Evolutionary conservation across 805 yeast species (phyloP), one percentile per base, ranked within the genome.

Genomic region (Helenozyma baotianmanensis): DNA sequence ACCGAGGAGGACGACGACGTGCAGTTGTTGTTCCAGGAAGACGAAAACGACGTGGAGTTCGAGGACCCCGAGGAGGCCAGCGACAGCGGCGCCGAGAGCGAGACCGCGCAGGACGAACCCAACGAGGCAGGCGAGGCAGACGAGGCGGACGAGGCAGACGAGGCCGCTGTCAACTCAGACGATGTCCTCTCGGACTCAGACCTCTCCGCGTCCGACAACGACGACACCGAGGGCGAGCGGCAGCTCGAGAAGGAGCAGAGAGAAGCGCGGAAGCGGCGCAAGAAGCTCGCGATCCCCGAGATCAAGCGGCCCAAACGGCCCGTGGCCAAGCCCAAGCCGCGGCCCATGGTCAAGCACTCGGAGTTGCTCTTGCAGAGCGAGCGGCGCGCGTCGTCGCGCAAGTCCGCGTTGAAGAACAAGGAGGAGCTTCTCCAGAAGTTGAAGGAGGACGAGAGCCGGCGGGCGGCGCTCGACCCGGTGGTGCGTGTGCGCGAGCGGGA

Each of bases 1-100:
- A 54, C 60, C 5, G 87, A 85, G 26, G 95, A 83, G 26, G 94
- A 85, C 41, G 88, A 82, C 45, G 78, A 81, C 32, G 82, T 85
- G 23, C 76, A 79, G 48, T 60, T 83, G 29, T 56, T 84, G 42
- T 83, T 83, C 47, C 80, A 76, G 40, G 92, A 64, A 45, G 70
- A 61, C 30, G 70, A 50, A 9, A 56, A 51, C 29, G 60, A 55
- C 26, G 51, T 35, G 15, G 59, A 53, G 35, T 54, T 54, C 31
- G 54, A 43, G 32, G 49, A 51, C 14, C 43, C 39, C 25, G 46
- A 40, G 11, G 39, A 35, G 19, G 42, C 33, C 2, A 44, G 43
- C 7, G 43, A 43, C 2, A 42, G 29, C 67, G 27, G 21, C n/a
- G 38, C 22, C 4, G 34, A 18, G 9, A 68, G 56, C 9, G 80